Evolutionary conservation across 1,139 yeast genomes (phyloP).

Genomic region (Scheffersomyces cryptocercus): DNA sequence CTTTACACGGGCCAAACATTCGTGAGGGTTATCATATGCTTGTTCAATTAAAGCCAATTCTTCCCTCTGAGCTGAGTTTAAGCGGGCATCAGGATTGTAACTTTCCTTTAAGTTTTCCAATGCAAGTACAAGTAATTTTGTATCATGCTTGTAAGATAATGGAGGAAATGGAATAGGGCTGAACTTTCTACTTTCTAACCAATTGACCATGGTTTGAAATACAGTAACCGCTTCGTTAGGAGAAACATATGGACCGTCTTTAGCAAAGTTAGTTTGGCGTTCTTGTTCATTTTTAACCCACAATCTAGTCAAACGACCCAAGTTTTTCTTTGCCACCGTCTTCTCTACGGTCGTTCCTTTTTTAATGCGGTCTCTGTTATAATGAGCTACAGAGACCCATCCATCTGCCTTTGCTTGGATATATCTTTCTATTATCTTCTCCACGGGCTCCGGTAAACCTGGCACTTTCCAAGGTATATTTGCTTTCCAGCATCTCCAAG

Average conservation of each 20-base stretch:
- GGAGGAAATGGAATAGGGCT: slow-evolving; percentile 95
- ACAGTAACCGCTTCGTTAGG: slow-evolving; percentile 89
- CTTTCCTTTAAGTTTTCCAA: slow-evolving; percentile 84
- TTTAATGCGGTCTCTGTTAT: slow-evolving; percentile 84
- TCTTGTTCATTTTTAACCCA: slow-evolving; percentile 95
- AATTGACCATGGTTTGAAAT: slow-evolving; percentile 83
- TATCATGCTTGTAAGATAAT: slow-evolving; percentile 86
- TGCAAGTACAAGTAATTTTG: slow-evolving; percentile 85
- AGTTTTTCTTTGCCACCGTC: slow-evolving; percentile 87
- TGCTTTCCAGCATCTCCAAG: slow-evolving; percentile 99
- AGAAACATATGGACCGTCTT: slow-evolving; percentile 83
- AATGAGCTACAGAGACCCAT: slow-evolving; percentile 93
- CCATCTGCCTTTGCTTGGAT: slow-evolving; percentile 96
- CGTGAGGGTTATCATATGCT: slow-evolving; percentile 96
- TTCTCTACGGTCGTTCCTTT: slow-evolving; percentile 92
- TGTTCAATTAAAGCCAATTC: slow-evolving; percentile 92
- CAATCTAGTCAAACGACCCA: slow-evolving; percentile 86
- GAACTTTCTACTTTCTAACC: slow-evolving; percentile 87
- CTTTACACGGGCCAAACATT: slow-evolving; percentile 81
- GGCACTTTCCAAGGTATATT: slow-evolving; percentile 98
- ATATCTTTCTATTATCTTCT: slow-evolving; percentile 81
- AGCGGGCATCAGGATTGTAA: slow-evolving; percentile 77
- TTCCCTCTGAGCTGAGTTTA: slow-evolving; percentile 87
- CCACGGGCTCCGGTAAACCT: slow-evolving; percentile 91
- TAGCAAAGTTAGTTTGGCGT: slow-evolving; percentile 75